phyloP scores from a whole-genome alignment of 305 asterid genomes.

The Solanum hybrid region DNA sequence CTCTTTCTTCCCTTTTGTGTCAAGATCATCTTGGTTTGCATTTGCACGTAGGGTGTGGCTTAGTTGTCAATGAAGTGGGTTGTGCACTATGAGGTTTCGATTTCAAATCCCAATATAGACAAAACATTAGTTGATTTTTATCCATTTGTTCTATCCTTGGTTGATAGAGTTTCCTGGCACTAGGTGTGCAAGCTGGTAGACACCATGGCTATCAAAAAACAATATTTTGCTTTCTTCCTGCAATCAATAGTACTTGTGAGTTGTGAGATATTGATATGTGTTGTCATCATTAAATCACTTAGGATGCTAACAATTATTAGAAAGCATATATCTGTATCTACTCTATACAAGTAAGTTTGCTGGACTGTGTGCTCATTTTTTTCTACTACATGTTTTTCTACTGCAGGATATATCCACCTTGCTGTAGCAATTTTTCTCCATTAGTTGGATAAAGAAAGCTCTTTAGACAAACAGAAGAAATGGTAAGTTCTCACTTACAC shows the following conservation, averaged over 20 bases:
- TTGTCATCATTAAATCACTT: not conserved
- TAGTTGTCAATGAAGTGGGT: not conserved
- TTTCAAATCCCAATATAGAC: not conserved
- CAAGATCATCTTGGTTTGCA: not conserved
- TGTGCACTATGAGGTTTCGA: fast-evolving
- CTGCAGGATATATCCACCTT: not conserved
- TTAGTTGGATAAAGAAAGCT: not conserved
- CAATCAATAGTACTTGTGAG: not conserved
- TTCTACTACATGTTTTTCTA: not conserved
- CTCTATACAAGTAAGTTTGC: not conserved
- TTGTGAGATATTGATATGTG: not conserved
- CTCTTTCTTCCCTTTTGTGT: not conserved
- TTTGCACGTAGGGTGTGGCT: not conserved
- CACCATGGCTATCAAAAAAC: not conserved
- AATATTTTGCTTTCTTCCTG: not conserved
- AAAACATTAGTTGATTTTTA: not conserved
- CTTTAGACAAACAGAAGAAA: not conserved
- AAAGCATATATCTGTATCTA: not conserved
- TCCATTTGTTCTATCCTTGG: not conserved
- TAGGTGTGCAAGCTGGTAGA: not conserved
- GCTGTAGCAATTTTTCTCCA: not conserved
- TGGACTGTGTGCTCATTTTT: not conserved
- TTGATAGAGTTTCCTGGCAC: not conserved
- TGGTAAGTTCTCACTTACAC: not conserved
- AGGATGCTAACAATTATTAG: not conserved